phyloP scores from a whole-genome alignment of 345 rosid genomes.

The Cochlearia excelsa region DNA sequence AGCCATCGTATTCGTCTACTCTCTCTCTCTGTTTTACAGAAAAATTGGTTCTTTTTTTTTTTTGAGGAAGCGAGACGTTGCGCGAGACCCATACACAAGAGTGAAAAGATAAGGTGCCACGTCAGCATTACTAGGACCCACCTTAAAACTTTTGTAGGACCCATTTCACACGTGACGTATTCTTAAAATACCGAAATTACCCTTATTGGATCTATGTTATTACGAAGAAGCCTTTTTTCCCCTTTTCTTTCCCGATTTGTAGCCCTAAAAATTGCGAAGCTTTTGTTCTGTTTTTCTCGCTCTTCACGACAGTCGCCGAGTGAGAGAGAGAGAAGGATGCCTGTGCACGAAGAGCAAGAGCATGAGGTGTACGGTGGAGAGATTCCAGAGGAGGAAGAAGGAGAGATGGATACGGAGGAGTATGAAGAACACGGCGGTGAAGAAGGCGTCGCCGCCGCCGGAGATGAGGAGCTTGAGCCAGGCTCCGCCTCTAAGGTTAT shows the following conservation, averaged over 20 bases:
- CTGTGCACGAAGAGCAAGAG: conserved; percentile 66
- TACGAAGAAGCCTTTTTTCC: conserved; percentile 13
- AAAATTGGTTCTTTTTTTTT: too few relatives aligned
- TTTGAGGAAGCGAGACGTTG: too few relatives aligned
- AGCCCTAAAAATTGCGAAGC: conserved; percentile 32
- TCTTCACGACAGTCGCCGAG: conserved; percentile 29
- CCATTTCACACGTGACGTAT: too few relatives aligned
- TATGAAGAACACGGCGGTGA: conserved; percentile 54
- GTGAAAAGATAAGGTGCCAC: conserved; percentile 13
- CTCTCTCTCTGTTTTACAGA: too few relatives aligned
- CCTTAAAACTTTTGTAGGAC: too few relatives aligned
- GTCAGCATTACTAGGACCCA: not conserved
- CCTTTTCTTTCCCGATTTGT: conserved; percentile 22
- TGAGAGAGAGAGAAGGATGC: conserved; percentile 37
- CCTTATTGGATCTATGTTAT: conserved; percentile 4
- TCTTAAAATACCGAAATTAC: conserved; percentile 5
- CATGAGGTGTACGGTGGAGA: conserved; percentile 90
- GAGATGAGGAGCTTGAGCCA: conserved; percentile 49
- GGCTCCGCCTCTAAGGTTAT: conserved; percentile 60
- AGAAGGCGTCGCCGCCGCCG: conserved; percentile 41
- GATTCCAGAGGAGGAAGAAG: conserved; percentile 74
- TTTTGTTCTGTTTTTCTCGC: conserved; percentile 4
- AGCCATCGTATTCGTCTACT: conserved; percentile 26
- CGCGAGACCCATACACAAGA: not conserved
- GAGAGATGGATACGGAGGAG: conserved; percentile 60